Evolutionary conservation across 2,329 filamentous ascomycete species (phyloP).

Genomic region (Leptographium radiaticola): DNA sequence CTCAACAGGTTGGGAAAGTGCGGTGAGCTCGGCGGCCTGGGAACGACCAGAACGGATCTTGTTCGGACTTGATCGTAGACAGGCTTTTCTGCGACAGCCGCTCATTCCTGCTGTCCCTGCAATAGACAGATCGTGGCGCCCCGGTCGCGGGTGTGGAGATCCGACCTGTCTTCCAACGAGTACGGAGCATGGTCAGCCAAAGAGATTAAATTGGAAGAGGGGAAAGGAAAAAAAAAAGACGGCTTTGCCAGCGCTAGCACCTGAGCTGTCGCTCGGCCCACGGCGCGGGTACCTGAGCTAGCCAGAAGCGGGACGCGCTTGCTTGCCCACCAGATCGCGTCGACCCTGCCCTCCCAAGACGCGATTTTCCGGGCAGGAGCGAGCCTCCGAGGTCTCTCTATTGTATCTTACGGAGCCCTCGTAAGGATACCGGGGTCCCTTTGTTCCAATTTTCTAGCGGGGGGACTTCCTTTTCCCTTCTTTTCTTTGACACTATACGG

Average conservation of each 20-base stretch:
- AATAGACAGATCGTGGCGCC: too few relatives aligned
- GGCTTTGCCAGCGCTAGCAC: not conserved
- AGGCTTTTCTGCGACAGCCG: too few relatives aligned
- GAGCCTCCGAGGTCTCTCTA: not conserved
- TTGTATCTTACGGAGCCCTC: too few relatives aligned
- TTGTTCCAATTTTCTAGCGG: not conserved
- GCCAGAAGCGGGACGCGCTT: not conserved
- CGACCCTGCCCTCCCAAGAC: not conserved
- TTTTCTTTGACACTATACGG: not conserved
- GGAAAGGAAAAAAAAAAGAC: not conserved
- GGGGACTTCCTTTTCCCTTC: not conserved
- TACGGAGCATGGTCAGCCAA: not conserved
- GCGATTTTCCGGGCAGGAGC: not conserved
- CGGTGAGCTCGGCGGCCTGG: too few relatives aligned
- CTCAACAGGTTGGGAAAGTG: too few relatives aligned
- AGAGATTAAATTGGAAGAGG: not conserved
- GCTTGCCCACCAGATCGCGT: not conserved
- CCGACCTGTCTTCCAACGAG: too few relatives aligned
- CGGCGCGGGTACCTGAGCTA: not conserved
- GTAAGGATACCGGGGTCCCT: not conserved
- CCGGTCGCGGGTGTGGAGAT: too few relatives aligned
- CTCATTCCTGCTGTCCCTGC: too few relatives aligned
- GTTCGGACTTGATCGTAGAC: too few relatives aligned
- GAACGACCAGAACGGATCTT: too few relatives aligned
- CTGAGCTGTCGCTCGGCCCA: not conserved